These are phyloP conservation scores for Ophiostoma fasciatum DNA, from an alignment of 2,329 filamentous ascomycete species.

Conservation along the genomic window DNA sequence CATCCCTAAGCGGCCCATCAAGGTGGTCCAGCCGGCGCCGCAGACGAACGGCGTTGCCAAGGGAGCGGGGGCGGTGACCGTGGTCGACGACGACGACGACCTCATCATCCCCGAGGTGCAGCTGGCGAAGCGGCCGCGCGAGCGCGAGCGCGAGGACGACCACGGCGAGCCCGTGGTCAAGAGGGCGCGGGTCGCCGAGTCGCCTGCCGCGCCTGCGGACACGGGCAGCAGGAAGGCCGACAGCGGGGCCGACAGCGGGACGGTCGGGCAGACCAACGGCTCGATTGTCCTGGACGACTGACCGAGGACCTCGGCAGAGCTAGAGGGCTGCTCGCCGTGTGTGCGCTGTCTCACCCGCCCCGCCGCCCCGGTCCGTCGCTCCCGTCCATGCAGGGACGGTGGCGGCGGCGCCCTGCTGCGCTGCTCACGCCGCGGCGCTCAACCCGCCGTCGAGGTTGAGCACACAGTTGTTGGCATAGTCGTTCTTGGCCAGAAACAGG, in stretches of 20 bases:
- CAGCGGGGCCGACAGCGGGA: too few relatives aligned
- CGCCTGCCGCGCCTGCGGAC: conserved; percentile 15
- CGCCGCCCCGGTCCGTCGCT: too few relatives aligned
- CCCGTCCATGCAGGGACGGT: too few relatives aligned
- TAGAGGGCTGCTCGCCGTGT: too few relatives aligned
- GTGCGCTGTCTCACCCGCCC: too few relatives aligned
- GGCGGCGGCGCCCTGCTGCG: too few relatives aligned
- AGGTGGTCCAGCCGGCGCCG: conserved; percentile 20
- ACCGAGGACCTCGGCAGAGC: neutral
- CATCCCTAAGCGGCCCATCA: conserved; percentile 40
- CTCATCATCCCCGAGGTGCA: conserved; percentile 15
- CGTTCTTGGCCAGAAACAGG: conserved; percentile 59
- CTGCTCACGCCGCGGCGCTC: too few relatives aligned
- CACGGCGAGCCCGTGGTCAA: conserved; percentile 26
- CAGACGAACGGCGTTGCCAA: conserved; percentile 28
- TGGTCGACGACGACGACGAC: conserved; percentile 21
- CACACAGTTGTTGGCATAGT: conserved; percentile 76
- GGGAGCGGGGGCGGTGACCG: conserved; percentile 18
- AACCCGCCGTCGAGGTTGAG: conserved; percentile 77
- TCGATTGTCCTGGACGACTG: conserved; percentile 49
- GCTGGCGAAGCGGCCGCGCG: conserved; percentile 28
- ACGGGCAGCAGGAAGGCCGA: too few relatives aligned
- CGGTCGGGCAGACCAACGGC: conserved; percentile 34
- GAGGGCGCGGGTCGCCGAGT: conserved; percentile 29
- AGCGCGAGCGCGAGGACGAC: conserved; percentile 20